A percentile compares a stretch with the other conserved stretches of the same genome.
These are phyloP conservation scores for Brasenia schreberi DNA, from an alignment of 164 flowering plant genomes.

Conservation along the genomic window DNA sequence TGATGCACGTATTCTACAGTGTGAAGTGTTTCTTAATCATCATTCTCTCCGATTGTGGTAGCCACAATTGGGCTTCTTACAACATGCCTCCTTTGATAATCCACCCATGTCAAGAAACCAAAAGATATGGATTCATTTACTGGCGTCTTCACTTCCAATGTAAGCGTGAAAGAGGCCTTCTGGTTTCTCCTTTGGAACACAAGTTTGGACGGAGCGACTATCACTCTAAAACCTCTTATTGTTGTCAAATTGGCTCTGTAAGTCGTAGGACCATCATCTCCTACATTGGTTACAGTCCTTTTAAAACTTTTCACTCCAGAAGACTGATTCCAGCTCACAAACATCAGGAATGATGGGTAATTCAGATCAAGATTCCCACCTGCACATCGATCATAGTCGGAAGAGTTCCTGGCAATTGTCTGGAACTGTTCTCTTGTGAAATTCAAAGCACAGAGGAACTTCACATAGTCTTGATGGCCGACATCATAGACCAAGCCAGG, in stretches of 20 bases:
- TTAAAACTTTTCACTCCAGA: conserved; percentile 15
- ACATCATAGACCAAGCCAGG: conserved; percentile 60
- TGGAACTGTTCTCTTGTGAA: conserved; percentile 30
- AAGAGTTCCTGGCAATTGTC: conserved; percentile 20
- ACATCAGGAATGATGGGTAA: conserved; percentile 59
- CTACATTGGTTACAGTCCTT: conserved; percentile 56
- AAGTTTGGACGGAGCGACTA: conserved; percentile 32
- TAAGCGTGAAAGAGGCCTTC: conserved; percentile 22
- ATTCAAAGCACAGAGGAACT: conserved; percentile 43
- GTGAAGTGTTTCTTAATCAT: too few relatives aligned
- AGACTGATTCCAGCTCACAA: conserved; percentile 8
- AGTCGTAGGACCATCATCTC: conserved; percentile 25
- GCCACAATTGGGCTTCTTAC: conserved; percentile 44
- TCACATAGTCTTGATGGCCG: conserved; percentile 26
- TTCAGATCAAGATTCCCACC: conserved; percentile 39
- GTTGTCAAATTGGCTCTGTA: conserved; percentile 7
- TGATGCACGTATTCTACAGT: too few relatives aligned
- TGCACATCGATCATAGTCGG: conserved; percentile 18
- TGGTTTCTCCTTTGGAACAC: conserved; percentile 30
- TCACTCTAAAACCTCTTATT: conserved; percentile 8
- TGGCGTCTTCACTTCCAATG: background rate
- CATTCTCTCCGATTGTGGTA: background rate
- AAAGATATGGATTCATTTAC: background rate
- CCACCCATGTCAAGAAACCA: conserved; percentile 31
- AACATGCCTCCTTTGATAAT: conserved; percentile 15